Conservation (phyloP, 176 grass and related monocot genomes). For the Guadua angustifolia region DNA sequence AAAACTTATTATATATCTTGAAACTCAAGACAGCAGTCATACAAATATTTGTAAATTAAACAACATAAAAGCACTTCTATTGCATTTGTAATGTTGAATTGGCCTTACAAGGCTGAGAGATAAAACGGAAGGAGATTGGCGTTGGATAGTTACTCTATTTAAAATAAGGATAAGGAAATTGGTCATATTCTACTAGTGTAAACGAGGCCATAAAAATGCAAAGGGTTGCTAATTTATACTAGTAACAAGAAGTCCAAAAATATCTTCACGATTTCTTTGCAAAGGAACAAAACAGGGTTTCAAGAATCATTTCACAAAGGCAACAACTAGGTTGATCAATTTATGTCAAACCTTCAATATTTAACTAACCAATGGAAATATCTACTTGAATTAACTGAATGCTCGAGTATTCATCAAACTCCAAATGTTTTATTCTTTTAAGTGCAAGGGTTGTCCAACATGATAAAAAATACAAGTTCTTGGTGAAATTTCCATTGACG, state of each 20-base stretch:
- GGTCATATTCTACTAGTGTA: neutral
- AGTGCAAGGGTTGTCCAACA: neutral
- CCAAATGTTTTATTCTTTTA: neutral
- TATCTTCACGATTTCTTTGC: neutral
- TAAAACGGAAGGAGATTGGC: neutral
- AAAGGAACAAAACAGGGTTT: neutral
- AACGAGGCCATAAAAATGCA: neutral
- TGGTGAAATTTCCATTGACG: neutral
- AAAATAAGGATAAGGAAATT: neutral
- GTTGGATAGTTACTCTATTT: neutral
- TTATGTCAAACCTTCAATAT: neutral
- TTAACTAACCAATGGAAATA: constrained; percentile 5
- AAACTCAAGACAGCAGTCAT: neutral
- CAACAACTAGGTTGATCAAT: neutral
- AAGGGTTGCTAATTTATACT: neutral
- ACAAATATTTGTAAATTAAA: neutral
- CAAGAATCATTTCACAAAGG: neutral
- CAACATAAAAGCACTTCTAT: neutral
- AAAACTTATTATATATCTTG: neutral
- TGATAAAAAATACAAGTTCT: neutral
- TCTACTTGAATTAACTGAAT: neutral
- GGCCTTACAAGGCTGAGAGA: neutral
- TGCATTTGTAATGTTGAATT: neutral
- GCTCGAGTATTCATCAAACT: neutral
- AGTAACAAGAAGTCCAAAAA: neutral